These are phyloP conservation scores for Metschnikowia similis DNA, from an alignment of 805 yeast species.

Conservation along the genomic window DNA sequence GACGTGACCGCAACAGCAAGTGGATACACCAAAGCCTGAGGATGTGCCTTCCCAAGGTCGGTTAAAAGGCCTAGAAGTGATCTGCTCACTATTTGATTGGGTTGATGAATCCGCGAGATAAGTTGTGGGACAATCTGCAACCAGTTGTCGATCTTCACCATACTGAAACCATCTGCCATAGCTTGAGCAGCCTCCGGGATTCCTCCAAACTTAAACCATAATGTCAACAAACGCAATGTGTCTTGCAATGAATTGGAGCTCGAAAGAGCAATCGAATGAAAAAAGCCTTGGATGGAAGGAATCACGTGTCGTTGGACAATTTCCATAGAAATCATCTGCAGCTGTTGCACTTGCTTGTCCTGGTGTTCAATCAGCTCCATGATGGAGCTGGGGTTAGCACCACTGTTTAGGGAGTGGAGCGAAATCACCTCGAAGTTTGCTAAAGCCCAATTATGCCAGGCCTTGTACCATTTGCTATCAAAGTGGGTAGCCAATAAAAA, in stretches of 20 bases:
- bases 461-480: slow-evolving; percentile 91
- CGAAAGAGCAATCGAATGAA: slow-evolving; percentile 88
- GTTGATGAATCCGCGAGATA: slow-evolving; percentile 95
- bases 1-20: slow-evolving; percentile 94
- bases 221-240: slow-evolving; percentile 78
- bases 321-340: slow-evolving; percentile 36
- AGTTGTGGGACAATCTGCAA: slow-evolving; percentile 92
- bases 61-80: slow-evolving; percentile 76
- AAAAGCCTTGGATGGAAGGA: slow-evolving; percentile 94
- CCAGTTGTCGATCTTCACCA: slow-evolving; percentile 92
- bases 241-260: slow-evolving; percentile 87
- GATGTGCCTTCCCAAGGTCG: slow-evolving; percentile 91
- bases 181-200: slow-evolving; percentile 86
- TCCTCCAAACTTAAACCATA: slow-evolving; percentile 97
- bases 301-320: slow-evolving; percentile 82
- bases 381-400: slow-evolving; percentile 13
- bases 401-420: slow-evolving; percentile 36
- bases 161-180: slow-evolving; percentile 81
- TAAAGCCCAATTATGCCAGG: slow-evolving; percentile 99
- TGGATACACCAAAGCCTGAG: slow-evolving; percentile 95
- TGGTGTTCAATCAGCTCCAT: slow-evolving; percentile 27
- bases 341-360: slow-evolving; percentile 13
- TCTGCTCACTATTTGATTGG: slow-evolving; percentile 76
- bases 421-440: slow-evolving; percentile 96
- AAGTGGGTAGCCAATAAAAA: slow-evolving; percentile 92